These are phyloP conservation scores for Hanseniaspora meyeri DNA, from an alignment of 805 yeast genomes.

Conservation along the genomic window DNA sequence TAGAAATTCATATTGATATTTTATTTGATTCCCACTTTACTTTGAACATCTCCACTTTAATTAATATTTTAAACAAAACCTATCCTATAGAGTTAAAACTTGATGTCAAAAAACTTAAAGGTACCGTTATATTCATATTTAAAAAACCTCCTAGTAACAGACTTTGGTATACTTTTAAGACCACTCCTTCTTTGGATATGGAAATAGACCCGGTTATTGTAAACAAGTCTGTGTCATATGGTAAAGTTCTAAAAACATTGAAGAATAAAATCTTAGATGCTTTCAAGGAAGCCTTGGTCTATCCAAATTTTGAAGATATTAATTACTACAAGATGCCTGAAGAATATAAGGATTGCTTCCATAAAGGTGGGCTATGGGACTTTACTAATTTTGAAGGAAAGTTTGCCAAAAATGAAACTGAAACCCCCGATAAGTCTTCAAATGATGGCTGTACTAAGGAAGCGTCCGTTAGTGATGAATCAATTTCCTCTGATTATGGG, in stretches of 20 bases:
- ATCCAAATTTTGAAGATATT: slow-evolving; percentile 83
- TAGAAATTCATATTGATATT: slow-evolving; percentile 48
- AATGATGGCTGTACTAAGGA: neutral
- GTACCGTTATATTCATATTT: slow-evolving; percentile 53
- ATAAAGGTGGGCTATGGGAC: slow-evolving; percentile 89
- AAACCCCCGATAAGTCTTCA: neutral
- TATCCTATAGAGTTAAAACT: slow-evolving; percentile 63
- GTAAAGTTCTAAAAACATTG: slow-evolving; percentile 66
- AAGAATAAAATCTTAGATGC: slow-evolving; percentile 69
- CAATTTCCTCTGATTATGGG: neutral
- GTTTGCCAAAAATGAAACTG: neutral
- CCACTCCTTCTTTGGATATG: slow-evolving; percentile 63
- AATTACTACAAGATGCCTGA: slow-evolving; percentile 49
- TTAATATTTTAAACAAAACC: slow-evolving; percentile 56
- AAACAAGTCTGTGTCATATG: slow-evolving; percentile 65
- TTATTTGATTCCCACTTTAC: slow-evolving; percentile 66
- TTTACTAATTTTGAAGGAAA: neutral
- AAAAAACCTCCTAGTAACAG: slow-evolving; percentile 88
- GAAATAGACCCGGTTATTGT: slow-evolving; percentile 85
- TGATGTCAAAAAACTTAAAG: slow-evolving; percentile 55
- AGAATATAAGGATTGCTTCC: slow-evolving; percentile 40
- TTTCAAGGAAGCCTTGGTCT: slow-evolving; percentile 63
- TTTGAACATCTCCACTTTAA: slow-evolving; percentile 68
- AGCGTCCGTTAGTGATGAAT: slow-evolving; percentile 16
- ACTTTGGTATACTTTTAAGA: slow-evolving; percentile 78